phyloP scores from a whole-genome alignment of 805 yeast genomes.

The Alloascoidea hylecoeti region DNA sequence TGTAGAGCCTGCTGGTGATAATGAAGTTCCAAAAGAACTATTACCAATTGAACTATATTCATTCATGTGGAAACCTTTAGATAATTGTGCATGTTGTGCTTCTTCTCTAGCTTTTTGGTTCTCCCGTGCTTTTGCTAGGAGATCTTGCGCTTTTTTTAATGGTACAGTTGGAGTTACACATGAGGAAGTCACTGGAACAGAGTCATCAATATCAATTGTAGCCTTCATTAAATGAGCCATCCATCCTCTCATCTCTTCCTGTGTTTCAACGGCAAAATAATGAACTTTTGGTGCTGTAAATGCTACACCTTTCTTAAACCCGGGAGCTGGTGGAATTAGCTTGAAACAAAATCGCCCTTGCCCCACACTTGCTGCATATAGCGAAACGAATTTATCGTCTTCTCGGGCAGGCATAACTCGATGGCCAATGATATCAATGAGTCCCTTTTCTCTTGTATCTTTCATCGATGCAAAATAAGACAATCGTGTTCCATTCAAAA shows the following conservation, averaged over 20 bases:
- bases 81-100: constrained; percentile 23
- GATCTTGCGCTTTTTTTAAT: constrained; percentile 71
- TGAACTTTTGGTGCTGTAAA: constrained; percentile 95
- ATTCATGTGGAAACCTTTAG: no score
- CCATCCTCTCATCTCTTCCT: constrained; percentile 91
- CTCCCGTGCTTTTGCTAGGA: constrained; percentile 72
- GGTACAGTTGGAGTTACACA: constrained; percentile 95
- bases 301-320: constrained; percentile 86
- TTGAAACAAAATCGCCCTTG: constrained; percentile 91
- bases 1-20: constrained; percentile 3
- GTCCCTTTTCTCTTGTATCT: constrained; percentile 79
- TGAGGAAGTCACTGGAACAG: constrained; percentile 82
- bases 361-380: constrained; percentile 88
- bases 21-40: no score
- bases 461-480: constrained; percentile 72
- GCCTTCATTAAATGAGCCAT: constrained; percentile 90
- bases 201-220: constrained; percentile 89
- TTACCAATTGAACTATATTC: no score
- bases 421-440: constrained; percentile 93
- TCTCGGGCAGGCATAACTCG: constrained; percentile 73
- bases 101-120: constrained; percentile 48
- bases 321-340: constrained; percentile 94
- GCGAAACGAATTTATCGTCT: constrained; percentile 73
- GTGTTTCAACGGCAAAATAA: constrained; percentile 87
- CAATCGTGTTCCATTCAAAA: constrained; percentile 83